Evolutionary conservation across 106 monocot genomes (phyloP), one percentile per base, ranked within the genome.

Genomic region (Gastrodia elata): DNA sequence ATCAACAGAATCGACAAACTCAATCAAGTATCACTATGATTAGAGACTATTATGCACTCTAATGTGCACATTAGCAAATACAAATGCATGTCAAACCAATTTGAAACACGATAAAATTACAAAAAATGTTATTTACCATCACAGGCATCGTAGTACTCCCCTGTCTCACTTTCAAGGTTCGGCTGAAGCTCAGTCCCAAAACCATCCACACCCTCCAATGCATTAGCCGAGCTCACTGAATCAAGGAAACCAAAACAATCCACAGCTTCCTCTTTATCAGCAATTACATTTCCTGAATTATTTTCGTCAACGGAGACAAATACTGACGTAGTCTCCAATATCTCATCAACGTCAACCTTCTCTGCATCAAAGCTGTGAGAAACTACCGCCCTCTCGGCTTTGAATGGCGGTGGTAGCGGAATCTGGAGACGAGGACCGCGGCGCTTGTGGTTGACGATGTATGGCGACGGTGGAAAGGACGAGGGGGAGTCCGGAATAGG

Each of bases 101-200:
- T 5, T 3, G 32, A 61, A 61, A 61, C 1, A 32, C 2, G 32
- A 61, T 30, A 30, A 61, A 61, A 30, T 14, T 14, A 28, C 59
- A 32, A 13, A 11, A 61, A 30, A n/a, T n/a, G 32, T 30, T 27
- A 36, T 38, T 70, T 87, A 91, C 91, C 87, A 81, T 91, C 88
- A 55, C 74, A 83, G 5, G 88, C 87, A 80, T 88, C 85, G 46
- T 75, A 91, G 27, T 69, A 91, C 34, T 91, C 85, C 41, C 78
- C 83, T 9, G 27, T 1, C 36, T 83, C 76, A 49, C 83, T 85
- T 39, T 38, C 38, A 11, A 78, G 77, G 68, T 81, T 83, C 72
- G 48, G 74, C 26, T 22, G 37, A 5, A 67, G 68, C 48, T 81
- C 84, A 11, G 28, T 25, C 22, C 49, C 57, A 74, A 35, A 64